Conservation (phyloP, 106 monocot species). For the Iris macrosiphon region DNA sequence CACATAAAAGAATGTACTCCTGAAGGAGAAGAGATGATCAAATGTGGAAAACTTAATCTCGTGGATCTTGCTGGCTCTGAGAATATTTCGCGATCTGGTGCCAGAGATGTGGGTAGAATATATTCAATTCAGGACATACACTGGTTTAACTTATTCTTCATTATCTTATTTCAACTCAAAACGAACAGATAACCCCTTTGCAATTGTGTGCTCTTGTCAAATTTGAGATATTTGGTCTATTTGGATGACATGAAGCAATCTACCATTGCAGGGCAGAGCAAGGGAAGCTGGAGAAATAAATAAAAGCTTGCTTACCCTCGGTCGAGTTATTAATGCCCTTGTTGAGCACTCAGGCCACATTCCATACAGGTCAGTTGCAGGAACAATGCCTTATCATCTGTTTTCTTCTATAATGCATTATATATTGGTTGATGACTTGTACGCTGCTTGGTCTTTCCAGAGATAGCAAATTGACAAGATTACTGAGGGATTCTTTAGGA, state of each 20-base stretch:
- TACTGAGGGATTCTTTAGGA: conserved; percentile 95
- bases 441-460: conserved; percentile 25
- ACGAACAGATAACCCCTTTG: too few species aligned
- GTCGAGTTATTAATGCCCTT: conserved; percentile 92
- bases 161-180: too few species aligned
- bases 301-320: conserved; percentile 98
- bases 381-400: background rate
- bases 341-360: conserved; percentile 96
- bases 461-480: conserved; percentile 97
- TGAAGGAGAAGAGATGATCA: conserved; percentile 98
- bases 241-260: background rate
- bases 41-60: conserved; percentile 95
- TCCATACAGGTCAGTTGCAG: conserved; percentile 69
- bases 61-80: conserved; percentile 99
- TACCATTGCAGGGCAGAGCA: conserved; percentile 74
- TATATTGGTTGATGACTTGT: conserved; percentile 5
- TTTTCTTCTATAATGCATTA: background rate
- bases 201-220: too few species aligned
- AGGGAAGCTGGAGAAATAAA: conserved; percentile 99
- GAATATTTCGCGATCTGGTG: conserved; percentile 95
- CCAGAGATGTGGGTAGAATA: conserved; percentile 73
- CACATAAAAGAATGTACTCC: conserved; percentile 92
- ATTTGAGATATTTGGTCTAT: background rate
- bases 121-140: background rate
- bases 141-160: background rate